Evolutionary conservation across 2,329 filamentous ascomycete species (phyloP).

Genomic region (Myriosclerotinia scirpicola): DNA sequence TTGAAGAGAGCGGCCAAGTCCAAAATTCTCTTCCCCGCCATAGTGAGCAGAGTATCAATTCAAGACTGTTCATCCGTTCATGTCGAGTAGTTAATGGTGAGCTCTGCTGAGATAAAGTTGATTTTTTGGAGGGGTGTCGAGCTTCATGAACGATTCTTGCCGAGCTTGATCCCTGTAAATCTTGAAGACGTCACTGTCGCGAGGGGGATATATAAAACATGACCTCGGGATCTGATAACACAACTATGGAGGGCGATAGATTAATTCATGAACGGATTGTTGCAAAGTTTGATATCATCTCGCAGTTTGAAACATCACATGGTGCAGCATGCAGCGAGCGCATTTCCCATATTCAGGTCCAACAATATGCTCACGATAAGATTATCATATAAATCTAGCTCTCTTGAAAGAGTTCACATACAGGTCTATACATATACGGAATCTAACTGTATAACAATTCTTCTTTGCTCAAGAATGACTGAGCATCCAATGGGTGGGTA

Average conservation of each 20-base stretch:
- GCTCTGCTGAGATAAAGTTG: not conserved
- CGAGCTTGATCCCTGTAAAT: slow-evolving; percentile 18
- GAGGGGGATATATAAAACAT: too few relatives aligned
- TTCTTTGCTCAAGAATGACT: not conserved
- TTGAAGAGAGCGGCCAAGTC: slow-evolving; percentile 70
- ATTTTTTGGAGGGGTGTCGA: slow-evolving; percentile 1
- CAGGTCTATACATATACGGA: not conserved
- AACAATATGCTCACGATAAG: not conserved
- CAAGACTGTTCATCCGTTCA: slow-evolving; percentile 28
- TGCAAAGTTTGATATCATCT: not conserved
- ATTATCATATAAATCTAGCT: not conserved
- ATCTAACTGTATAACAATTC: not conserved
- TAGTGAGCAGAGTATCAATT: slow-evolving; percentile 34
- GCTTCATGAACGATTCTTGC: slow-evolving; percentile 11
- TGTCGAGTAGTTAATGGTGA: slow-evolving; percentile 11
- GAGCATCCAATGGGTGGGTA: slow-evolving; percentile 13
- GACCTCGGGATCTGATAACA: not conserved
- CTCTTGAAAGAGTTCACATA: not conserved
- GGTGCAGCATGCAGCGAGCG: not conserved
- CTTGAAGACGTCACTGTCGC: slow-evolving; percentile 6
- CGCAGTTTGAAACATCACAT: not conserved
- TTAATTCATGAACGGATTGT: too few relatives aligned
- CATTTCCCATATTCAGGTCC: not conserved
- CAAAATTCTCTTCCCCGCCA: slow-evolving; percentile 63
- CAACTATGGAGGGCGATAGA: not conserved